A percentile compares a stretch with the other conserved stretches of the same genome.
Evolutionary conservation across 192 early-diverging fungal genomes (phyloP).

Genomic region (Entomortierella lignicola): DNA sequence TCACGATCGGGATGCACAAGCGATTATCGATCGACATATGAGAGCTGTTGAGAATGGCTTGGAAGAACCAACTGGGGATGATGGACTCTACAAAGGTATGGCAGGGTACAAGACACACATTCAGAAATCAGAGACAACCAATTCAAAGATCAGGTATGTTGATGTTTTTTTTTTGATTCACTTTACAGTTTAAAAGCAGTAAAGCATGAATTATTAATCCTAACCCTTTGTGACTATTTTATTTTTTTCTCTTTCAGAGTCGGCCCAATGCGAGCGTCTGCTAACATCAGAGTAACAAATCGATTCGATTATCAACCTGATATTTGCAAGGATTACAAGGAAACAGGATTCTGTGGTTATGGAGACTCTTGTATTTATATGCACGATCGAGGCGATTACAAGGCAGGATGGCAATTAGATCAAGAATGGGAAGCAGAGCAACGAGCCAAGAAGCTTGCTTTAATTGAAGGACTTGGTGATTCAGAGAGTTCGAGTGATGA

Average conservation of each 20-base stretch:
- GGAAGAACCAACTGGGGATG: slow-evolving; percentile 47
- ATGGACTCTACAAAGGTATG: slow-evolving; percentile 75
- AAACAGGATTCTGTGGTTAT: slow-evolving; percentile 95
- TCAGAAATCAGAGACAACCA: slow-evolving; percentile 70
- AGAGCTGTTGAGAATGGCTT: slow-evolving; percentile 53
- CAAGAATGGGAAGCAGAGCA: slow-evolving; percentile 95
- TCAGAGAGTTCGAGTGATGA: slow-evolving; percentile 60
- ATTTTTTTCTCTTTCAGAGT: slow-evolving; percentile 60
- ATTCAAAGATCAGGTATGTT: slow-evolving; percentile 63
- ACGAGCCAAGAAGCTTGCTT: slow-evolving; percentile 67
- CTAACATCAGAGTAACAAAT: slow-evolving; percentile 81
- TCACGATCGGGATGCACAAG: slow-evolving; percentile 56
- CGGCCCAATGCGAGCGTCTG: slow-evolving; percentile 77
- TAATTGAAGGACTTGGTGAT: slow-evolving; percentile 61
- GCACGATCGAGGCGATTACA: slow-evolving; percentile 98
- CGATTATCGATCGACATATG: slow-evolving; percentile 56
- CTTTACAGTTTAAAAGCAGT: not conserved
- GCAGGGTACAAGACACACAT: slow-evolving; percentile 70
- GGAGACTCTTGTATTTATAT: slow-evolving; percentile 98
- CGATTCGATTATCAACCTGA: slow-evolving; percentile 98
- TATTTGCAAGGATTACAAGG: slow-evolving; percentile 99
- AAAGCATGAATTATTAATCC: not conserved
- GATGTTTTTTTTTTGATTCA: not conserved
- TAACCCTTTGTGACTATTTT: no score
- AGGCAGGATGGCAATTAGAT: slow-evolving; percentile 97